These are phyloP conservation scores for Conidiobolus coronatus DNA, from an alignment of 371 early-diverging fungal genomes.

Conservation along the genomic window DNA sequence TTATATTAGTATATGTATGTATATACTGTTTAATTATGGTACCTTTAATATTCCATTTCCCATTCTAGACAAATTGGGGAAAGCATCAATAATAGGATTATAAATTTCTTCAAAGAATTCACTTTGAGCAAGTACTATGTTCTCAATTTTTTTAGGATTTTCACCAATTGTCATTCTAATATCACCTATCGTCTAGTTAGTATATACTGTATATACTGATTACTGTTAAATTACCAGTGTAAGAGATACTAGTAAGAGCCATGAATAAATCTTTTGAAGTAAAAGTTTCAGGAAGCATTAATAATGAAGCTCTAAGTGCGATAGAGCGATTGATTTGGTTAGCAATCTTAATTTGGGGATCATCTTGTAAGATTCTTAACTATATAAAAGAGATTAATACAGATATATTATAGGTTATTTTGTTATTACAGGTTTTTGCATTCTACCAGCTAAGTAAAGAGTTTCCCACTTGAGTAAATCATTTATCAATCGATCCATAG, in stretches of 20 bases:
- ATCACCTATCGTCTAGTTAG: constrained; percentile 31
- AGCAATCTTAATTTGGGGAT: constrained; percentile 63
- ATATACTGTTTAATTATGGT: constrained; percentile 1
- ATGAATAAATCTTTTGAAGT: constrained; percentile 57
- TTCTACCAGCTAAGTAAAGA: constrained; percentile 82
- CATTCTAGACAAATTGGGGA: constrained; percentile 43
- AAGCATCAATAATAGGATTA: constrained; percentile 44
- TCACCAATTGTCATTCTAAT: constrained; percentile 82
- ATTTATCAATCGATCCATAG: constrained; percentile 55
- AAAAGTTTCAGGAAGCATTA: constrained; percentile 63
- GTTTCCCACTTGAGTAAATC: constrained; percentile 88
- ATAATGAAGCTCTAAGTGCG: constrained; percentile 63
- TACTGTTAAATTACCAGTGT: constrained; percentile 13
- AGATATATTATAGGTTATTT: not conserved
- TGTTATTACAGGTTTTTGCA: constrained; percentile 74
- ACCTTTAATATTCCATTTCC: constrained; percentile 26
- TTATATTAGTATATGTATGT: not conserved
- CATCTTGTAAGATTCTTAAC: constrained; percentile 63
- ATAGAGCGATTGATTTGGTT: constrained; percentile 69
- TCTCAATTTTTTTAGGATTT: constrained; percentile 80
- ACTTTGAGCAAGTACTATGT: constrained; percentile 71
- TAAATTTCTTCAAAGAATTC: constrained; percentile 58
- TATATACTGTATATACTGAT: not conserved
- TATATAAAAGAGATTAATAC: no score
- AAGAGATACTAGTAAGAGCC: constrained; percentile 73